A percentile compares a stretch with the other conserved stretches of the same genome.
These are phyloP conservation scores for Cladochytrium replicatum DNA, from an alignment of 192 early-diverging fungal species.

Conservation along the genomic window DNA sequence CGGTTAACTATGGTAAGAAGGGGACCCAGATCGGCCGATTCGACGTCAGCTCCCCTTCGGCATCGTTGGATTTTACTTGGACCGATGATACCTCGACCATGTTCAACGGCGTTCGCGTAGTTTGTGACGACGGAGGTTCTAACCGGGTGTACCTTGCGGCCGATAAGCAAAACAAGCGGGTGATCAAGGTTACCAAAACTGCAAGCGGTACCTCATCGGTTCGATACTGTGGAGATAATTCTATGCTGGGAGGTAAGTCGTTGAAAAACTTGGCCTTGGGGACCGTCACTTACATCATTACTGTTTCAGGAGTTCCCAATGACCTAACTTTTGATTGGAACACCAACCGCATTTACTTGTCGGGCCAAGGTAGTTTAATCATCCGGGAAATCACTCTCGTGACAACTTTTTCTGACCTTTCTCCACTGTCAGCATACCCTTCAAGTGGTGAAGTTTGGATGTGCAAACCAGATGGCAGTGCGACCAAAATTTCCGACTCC, in stretches of 20 bases:
- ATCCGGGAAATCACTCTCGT: slow-evolving; percentile 15
- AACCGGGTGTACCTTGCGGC: slow-evolving; percentile 25
- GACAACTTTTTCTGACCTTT: slow-evolving; percentile 36
- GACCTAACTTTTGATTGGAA: slow-evolving; percentile 31
- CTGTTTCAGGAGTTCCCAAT: slow-evolving; percentile 24
- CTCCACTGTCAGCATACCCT: slow-evolving; percentile 17
- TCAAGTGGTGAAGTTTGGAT: slow-evolving; percentile 43
- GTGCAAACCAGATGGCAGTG: slow-evolving; percentile 26
- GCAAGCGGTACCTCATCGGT: slow-evolving; percentile 1
- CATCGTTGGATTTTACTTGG: slow-evolving; percentile 11
- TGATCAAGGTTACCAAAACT: slow-evolving; percentile 22
- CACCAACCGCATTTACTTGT: not conserved
- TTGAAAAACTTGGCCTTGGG: slow-evolving; percentile 4
- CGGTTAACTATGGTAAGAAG: slow-evolving; percentile 21
- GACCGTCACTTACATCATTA: slow-evolving; percentile 2
- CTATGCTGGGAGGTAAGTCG: slow-evolving; percentile 8
- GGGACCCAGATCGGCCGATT: slow-evolving; percentile 9
- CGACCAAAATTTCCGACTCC: slow-evolving; percentile 14
- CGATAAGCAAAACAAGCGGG: slow-evolving; percentile 27
- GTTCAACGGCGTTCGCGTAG: slow-evolving; percentile 41
- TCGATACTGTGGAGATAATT: slow-evolving; percentile 10
- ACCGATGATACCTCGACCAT: slow-evolving; percentile 11
- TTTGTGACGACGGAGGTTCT: not conserved
- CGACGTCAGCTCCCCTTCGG: slow-evolving; percentile 13
- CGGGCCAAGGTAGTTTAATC: slow-evolving; percentile 8